Evolutionary conservation across 495 filamentous ascomycete genomes (phyloP), one percentile per base, ranked within the genome.

Genomic region (Penicillium angulare): DNA sequence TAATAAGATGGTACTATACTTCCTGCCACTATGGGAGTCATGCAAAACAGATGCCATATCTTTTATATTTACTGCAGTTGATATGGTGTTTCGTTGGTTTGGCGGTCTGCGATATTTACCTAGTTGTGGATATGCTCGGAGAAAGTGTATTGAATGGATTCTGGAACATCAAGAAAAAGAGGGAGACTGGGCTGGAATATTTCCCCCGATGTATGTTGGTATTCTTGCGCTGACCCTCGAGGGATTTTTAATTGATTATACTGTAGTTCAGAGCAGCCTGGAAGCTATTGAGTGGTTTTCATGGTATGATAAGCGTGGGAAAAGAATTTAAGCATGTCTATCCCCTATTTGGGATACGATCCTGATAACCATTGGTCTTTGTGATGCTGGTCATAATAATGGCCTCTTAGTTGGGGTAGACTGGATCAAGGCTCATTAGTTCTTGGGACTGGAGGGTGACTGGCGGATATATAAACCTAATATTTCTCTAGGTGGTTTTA

Each of bases 321-420:
- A 52, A 27, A 33, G 66, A 31, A 53, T 71, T 16, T 63, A 67
- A 32, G 21, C 44, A 0, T 57, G 51, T 31, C 33, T 65, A 4
- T 68, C 65, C 4, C 65, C 69, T 3, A 55, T 72, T 1, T 74
- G 71, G 72, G 72, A 76, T 35, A 76, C 71, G 0, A 41, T 54
- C 2, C 52, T 75, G 5, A 75, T 73, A 69, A 55, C 55, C 0
- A 50, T 56, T 18, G 68, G 46, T 1, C 57, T 75, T 8, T 50
- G 52, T 18, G 67, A 68, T 49, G 49, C 61, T 7, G 26, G 26
- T 1, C n/a, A 44, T 15, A 21, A 34, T 2, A n/a, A 48, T 17
- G 20, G 32, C 7, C 2, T 43, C 8, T 15, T 63, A 0, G 35
- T 49, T 15, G 61, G 59, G 7, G 41, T 65, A 3, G 21, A 41